Evolutionary conservation across 139 green algal genomes (phyloP).

Genomic region (Nannochloris sp.): DNA sequence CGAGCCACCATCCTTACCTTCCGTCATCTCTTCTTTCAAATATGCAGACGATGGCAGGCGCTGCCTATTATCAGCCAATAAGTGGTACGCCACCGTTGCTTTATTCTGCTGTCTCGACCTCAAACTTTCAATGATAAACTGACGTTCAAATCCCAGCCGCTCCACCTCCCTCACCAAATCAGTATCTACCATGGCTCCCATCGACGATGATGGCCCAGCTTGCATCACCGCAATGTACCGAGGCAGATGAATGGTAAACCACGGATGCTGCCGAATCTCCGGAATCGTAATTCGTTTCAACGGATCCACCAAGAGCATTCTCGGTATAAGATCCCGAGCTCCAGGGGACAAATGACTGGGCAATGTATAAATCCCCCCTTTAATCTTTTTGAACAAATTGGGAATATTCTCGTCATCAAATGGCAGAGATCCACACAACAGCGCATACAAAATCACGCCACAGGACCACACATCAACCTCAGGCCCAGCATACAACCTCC

Average conservation of each 20-base stretch:
- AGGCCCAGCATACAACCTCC: constrained; percentile 91
- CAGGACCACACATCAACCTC: constrained; percentile 99
- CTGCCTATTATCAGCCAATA: constrained; percentile 76
- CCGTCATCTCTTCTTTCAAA: constrained; percentile 52
- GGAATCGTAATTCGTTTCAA: constrained; percentile 98
- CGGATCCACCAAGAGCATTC: constrained; percentile 97
- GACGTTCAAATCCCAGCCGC: constrained; percentile 74
- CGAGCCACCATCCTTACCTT: constrained; percentile 12
- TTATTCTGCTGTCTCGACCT: constrained; percentile 72
- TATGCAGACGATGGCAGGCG: constrained; percentile 49
- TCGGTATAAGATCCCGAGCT: constrained; percentile 91
- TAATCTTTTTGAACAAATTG: constrained; percentile 99
- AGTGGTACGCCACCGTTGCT: constrained; percentile 95
- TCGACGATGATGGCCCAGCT: constrained; percentile 44
- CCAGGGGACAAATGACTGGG: constrained; percentile 85
- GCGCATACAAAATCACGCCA: constrained; percentile 97
- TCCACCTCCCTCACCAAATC: constrained; percentile 80
- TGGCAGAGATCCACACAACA: constrained; percentile 93
- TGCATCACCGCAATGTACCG: constrained; percentile 92
- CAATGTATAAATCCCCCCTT: constrained; percentile 93
- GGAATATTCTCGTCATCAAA: constrained; percentile 99
- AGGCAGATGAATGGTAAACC: constrained; percentile 90
- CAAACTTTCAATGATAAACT: constrained; percentile 59
- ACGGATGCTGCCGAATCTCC: constrained; percentile 92
- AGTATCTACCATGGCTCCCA: constrained; percentile 39